phyloP scores from a whole-genome alignment of 345 rosid species.

The Aurinia saxatilis region DNA sequence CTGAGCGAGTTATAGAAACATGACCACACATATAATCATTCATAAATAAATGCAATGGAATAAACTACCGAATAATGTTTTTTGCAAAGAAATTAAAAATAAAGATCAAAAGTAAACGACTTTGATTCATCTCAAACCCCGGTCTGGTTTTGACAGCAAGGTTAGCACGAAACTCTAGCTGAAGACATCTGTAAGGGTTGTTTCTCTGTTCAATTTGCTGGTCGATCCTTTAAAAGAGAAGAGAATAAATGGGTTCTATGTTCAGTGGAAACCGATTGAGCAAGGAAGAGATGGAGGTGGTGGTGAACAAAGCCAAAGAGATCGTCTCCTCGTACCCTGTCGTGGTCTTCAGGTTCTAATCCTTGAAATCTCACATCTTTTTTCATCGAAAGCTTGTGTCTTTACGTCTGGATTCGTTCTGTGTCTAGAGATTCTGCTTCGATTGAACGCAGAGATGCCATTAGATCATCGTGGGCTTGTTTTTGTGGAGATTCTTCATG shows the following conservation, averaged over 20 bases:
- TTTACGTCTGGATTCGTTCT: neutral
- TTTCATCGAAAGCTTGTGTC: neutral
- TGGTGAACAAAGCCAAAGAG: slow-evolving; percentile 46
- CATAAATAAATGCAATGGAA: no score
- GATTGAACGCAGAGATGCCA: neutral
- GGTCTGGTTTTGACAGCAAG: slow-evolving; percentile 5
- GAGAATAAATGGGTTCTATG: slow-evolving; percentile 31
- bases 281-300: slow-evolving; percentile 42
- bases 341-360: slow-evolving; percentile 38
- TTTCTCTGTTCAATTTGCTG: neutral
- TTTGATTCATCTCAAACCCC: neutral
- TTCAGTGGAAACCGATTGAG: slow-evolving; percentile 34
- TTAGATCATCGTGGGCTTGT: neutral
- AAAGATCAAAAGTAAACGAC: neutral
- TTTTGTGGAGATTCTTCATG: neutral
- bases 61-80: no score
- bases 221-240: neutral
- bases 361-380: neutral
- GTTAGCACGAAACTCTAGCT: slow-evolving; percentile 9
- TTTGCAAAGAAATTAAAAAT: no score
- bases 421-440: neutral
- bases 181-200: neutral
- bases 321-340: slow-evolving; percentile 51
- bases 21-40: no score
- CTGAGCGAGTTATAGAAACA: no score